Evolutionary conservation across 2,329 filamentous ascomycete species (phyloP).

Genomic region (Corinectria fuckeliana): DNA sequence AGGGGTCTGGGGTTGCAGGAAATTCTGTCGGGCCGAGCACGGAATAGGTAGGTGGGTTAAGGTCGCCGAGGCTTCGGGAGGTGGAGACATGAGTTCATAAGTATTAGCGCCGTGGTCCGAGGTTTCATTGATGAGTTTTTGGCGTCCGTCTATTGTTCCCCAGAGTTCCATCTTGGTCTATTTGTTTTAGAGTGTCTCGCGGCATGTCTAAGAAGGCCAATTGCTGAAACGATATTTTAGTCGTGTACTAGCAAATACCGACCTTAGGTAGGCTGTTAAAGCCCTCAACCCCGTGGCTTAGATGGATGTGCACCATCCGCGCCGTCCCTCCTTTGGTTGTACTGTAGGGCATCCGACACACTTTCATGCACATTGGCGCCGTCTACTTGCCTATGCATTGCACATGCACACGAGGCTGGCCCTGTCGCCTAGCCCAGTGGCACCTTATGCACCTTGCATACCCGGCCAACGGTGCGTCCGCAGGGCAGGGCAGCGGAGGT

Average conservation of each 20-base stretch:
- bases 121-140: not conserved
- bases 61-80: not conserved
- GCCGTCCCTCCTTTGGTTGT: not conserved
- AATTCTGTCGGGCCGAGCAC: no score
- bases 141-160: not conserved
- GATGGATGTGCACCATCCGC: not conserved
- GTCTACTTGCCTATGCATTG: slow-evolving; percentile 17
- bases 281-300: not conserved
- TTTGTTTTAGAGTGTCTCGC: not conserved
- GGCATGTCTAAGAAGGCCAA: not conserved
- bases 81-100: slow-evolving; percentile 8
- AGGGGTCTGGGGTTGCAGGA: not conserved
- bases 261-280: not conserved
- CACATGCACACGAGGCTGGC: slow-evolving; percentile 20
- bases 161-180: not conserved
- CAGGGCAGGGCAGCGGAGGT: slow-evolving; percentile 22
- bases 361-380: slow-evolving; percentile 14
- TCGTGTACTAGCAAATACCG: no score
- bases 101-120: not conserved
- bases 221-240: not conserved
- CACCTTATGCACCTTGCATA: slow-evolving; percentile 39
- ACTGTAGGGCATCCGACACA: slow-evolving; percentile 19
- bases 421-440: slow-evolving; percentile 30
- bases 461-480: slow-evolving; percentile 34
- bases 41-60: slow-evolving; percentile 5